These are phyloP conservation scores for Paramecium octaurelia DNA, from an alignment of 73 alveolate species.

Conservation along the genomic window DNA sequence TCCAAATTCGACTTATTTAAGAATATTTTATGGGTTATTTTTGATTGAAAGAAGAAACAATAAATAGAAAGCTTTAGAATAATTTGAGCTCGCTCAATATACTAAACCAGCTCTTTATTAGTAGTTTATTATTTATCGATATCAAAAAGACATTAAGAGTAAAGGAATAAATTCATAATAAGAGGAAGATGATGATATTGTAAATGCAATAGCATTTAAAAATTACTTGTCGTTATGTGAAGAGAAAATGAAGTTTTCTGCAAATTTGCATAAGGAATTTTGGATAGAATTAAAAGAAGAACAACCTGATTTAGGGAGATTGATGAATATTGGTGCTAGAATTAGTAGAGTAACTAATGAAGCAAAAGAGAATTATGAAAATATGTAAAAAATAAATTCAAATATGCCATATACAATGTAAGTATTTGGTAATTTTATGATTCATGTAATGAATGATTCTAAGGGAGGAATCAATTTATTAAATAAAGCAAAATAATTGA, in stretches of 20 bases:
- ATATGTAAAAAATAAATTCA: conserved; percentile 43
- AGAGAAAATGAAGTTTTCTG: conserved; percentile 52
- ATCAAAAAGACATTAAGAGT: background rate
- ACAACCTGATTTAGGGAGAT: conserved; percentile 39
- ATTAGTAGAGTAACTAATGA: conserved; percentile 17
- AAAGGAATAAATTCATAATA: background rate
- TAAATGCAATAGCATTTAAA: conserved; percentile 45
- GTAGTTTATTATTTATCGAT: conserved; percentile 44
- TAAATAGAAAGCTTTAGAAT: conserved; percentile 3
- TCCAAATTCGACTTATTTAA: conserved; percentile 80
- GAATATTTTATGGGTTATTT: conserved; percentile 86
- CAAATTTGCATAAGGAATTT: conserved; percentile 48
- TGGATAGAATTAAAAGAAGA: conserved; percentile 59
- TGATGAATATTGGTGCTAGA: conserved; percentile 43
- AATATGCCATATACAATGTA: background rate
- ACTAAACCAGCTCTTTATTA: conserved; percentile 41
- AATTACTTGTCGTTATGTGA: conserved; percentile 19
- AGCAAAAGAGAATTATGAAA: conserved; percentile 3
- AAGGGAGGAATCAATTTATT: background rate
- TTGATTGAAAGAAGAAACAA: conserved; percentile 85
- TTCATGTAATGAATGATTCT: background rate
- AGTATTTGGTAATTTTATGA: background rate
- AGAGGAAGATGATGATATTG: conserved; percentile 46
- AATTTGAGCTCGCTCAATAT: conserved; percentile 23
- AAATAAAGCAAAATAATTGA: background rate